Evolutionary conservation across 2,329 filamentous ascomycete genomes (phyloP).

Genomic region (Orbilia oligospora): DNA sequence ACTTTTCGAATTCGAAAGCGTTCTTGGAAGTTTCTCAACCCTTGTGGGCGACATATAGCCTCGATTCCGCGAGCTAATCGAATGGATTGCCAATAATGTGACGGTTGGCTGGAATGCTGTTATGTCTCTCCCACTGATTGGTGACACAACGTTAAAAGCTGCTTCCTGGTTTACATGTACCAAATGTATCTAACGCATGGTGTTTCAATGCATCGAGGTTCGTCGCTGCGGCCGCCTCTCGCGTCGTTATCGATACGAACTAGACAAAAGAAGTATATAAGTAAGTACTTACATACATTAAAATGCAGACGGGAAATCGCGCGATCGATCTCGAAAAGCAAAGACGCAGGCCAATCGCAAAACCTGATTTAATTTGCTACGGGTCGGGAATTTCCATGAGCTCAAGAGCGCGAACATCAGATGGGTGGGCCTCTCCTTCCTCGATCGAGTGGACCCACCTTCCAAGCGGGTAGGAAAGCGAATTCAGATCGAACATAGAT

Average conservation of each 20-base stretch:
- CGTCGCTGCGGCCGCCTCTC: conserved; percentile 7
- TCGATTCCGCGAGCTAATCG: neutral
- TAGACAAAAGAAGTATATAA: neutral
- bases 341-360: conserved; percentile 8
- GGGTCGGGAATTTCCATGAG: conserved; percentile 11
- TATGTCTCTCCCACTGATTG: neutral
- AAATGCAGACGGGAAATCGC: conserved; percentile 45
- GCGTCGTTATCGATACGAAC: conserved; percentile 28
- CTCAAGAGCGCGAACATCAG: neutral
- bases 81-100: neutral
- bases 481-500: conserved; percentile 44
- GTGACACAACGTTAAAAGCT: neutral
- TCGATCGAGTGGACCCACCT: conserved; percentile 42
- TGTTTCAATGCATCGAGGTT: neutral
- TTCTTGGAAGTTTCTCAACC: conserved; percentile 15
- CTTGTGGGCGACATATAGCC: neutral
- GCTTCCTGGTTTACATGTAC: neutral
- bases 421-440: conserved; percentile 13
- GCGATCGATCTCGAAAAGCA: conserved; percentile 37
- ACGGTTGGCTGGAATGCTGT: neutral
- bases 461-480: conserved; percentile 44
- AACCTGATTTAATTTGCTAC: conserved; percentile 20
- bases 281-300: neutral
- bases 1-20: conserved; percentile 12
- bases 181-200: neutral